These are phyloP conservation scores for rapeseed (Brassica napus) DNA, from an alignment of 345 rosid species.

Conservation along the genomic window DNA sequence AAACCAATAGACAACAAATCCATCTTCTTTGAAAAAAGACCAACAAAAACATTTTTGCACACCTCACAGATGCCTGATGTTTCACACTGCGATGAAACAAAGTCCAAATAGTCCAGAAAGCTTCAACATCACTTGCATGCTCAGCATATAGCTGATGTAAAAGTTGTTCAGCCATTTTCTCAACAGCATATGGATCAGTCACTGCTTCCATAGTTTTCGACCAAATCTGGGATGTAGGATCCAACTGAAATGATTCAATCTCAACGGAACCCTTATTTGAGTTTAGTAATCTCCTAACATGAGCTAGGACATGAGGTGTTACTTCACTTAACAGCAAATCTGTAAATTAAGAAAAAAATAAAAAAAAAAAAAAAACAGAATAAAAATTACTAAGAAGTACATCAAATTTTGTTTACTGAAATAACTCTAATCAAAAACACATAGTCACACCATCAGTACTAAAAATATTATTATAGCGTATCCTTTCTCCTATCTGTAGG, in stretches of 20 bases:
- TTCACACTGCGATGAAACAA: constrained; percentile 55
- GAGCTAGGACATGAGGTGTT: constrained; percentile 56
- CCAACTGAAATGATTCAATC: constrained; percentile 45
- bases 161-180: constrained; percentile 80
- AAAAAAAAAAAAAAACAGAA: background rate
- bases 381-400: background rate
- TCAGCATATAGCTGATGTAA: constrained; percentile 67
- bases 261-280: constrained; percentile 46
- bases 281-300: constrained; percentile 54
- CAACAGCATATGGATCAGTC: constrained; percentile 74
- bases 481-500: background rate
- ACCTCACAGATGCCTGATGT: constrained; percentile 66
- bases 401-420: constrained; percentile 17
- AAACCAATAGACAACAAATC: constrained; percentile 7
- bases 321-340: constrained; percentile 77
- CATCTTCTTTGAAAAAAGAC: background rate
- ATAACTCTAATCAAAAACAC: constrained; percentile 8
- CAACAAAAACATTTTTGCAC: constrained; percentile 28
- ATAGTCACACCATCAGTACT: constrained; percentile 7
- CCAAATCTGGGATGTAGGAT: constrained; percentile 62
- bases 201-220: constrained; percentile 62
- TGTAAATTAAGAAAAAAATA: constrained; percentile 36
- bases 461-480: background rate
- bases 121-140: constrained; percentile 67
- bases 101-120: constrained; percentile 81